Conservation (phyloP, 192 early-diverging fungal species). For the Coemansia sp. region DNA sequence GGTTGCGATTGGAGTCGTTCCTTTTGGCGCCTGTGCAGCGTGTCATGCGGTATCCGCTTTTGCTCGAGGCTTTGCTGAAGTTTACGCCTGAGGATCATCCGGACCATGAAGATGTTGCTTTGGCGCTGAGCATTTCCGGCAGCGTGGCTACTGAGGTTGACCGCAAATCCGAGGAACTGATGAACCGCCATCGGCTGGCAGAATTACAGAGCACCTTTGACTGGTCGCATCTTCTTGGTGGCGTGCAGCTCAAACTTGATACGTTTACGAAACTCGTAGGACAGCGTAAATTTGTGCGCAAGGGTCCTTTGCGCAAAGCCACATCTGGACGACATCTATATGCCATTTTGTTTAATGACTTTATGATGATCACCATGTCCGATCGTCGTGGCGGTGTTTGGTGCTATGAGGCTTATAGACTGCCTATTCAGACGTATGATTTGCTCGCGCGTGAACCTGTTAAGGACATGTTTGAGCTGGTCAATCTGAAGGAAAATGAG, state of each 20-base stretch:
- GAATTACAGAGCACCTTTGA: slow-evolving; percentile 54
- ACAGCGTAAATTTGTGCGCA: slow-evolving; percentile 53
- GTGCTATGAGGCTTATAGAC: slow-evolving; percentile 51
- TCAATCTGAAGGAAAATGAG: slow-evolving; percentile 50
- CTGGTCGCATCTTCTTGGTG: slow-evolving; percentile 50
- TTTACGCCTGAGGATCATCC: slow-evolving; percentile 50
- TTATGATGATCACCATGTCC: slow-evolving; percentile 56
- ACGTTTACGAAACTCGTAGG: slow-evolving; percentile 53
- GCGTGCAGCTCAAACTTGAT: slow-evolving; percentile 51
- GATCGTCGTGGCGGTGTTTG: slow-evolving; percentile 46
- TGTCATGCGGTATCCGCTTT: slow-evolving; percentile 52
- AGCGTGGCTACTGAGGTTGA: slow-evolving; percentile 54
- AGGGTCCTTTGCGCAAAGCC: slow-evolving; percentile 52
- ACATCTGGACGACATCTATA: slow-evolving; percentile 52
- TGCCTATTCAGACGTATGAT: slow-evolving; percentile 54
- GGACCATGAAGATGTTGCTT: slow-evolving; percentile 48
- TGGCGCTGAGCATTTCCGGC: slow-evolving; percentile 47
- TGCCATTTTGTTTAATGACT: slow-evolving; percentile 55
- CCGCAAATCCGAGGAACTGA: slow-evolving; percentile 52
- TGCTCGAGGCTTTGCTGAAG: slow-evolving; percentile 51
- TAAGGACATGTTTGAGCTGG: slow-evolving; percentile 54
- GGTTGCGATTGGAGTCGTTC: slow-evolving; percentile 50
- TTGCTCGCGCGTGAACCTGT: slow-evolving; percentile 46
- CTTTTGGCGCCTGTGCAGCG: slow-evolving; percentile 51
- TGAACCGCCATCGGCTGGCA: slow-evolving; percentile 46